These are phyloP conservation scores for Malus fusca DNA, from an alignment of 306 rosid genomes.

Conservation along the genomic window DNA sequence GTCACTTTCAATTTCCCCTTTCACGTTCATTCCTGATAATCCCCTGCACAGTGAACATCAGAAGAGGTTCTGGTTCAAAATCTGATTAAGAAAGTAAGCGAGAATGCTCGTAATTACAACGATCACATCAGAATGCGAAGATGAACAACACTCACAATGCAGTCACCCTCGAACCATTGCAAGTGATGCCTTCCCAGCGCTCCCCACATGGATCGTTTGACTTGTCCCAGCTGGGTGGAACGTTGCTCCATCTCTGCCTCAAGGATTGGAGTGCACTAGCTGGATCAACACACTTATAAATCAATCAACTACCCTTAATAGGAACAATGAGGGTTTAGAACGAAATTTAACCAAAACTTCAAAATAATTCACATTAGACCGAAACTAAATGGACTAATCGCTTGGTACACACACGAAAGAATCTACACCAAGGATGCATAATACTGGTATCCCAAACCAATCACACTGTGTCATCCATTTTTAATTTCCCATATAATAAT, in stretches of 20 bases:
- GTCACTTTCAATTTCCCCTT: conserved; percentile 62
- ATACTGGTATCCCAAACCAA: no score
- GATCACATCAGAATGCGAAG: background rate
- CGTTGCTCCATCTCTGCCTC: conserved; percentile 44
- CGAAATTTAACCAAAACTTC: background rate
- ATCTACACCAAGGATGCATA: no score
- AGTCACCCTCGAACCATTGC: conserved; percentile 70
- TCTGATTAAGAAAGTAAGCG: background rate
- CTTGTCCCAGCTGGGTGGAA: conserved; percentile 82
- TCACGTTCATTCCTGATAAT: conserved; percentile 61
- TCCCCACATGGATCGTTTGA: conserved; percentile 72
- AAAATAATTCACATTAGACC: no score
- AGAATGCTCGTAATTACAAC: background rate
- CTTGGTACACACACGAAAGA: background rate
- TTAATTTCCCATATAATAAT: no score
- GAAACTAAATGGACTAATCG: background rate
- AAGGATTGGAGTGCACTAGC: conserved; percentile 55
- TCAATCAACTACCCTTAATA: background rate
- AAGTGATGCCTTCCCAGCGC: conserved; percentile 84
- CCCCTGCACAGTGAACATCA: conserved; percentile 37
- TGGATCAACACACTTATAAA: conserved; percentile 26
- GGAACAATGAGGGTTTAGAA: background rate
- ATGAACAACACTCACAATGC: conserved; percentile 49
- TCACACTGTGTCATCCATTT: no score
- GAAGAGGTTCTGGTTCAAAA: background rate